Conservation (phyloP, 805 yeast genomes). For the Ogataea methylovora region DNA sequence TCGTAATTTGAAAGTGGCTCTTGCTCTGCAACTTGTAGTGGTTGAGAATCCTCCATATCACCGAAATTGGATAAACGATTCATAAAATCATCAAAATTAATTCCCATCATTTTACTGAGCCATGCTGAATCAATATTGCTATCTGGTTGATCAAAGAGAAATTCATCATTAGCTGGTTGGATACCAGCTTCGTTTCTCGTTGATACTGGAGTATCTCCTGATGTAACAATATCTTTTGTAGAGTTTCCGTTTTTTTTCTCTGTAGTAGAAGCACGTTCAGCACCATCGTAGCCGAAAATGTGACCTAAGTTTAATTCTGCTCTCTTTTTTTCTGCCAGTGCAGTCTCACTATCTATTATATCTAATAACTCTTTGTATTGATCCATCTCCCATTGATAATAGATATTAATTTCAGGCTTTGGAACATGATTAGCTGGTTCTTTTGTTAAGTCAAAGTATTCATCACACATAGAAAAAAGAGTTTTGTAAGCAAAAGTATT, state of each 20-base stretch:
- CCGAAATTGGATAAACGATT: background rate
- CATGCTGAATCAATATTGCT: background rate
- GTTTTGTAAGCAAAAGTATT: slow-evolving; percentile 9
- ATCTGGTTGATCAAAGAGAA: too few species aligned
- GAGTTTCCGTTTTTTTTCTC: too few species aligned
- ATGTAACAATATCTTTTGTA: too few species aligned
- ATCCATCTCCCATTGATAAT: slow-evolving; percentile 3
- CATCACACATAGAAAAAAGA: background rate
- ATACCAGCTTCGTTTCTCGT: too few species aligned
- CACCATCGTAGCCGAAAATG: too few species aligned
- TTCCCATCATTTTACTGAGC: background rate
- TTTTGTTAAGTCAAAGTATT: slow-evolving; percentile 4
- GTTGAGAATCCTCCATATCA: background rate
- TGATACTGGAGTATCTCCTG: too few species aligned
- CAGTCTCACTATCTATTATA: background rate
- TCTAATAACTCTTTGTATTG: slow-evolving; percentile 3
- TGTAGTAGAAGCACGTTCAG: too few species aligned
- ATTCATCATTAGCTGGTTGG: too few species aligned
- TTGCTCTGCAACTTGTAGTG: too few species aligned
- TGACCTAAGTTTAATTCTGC: too few species aligned
- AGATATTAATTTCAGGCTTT: slow-evolving; percentile 1
- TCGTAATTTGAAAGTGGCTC: too few species aligned
- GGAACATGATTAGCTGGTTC: slow-evolving; percentile 3
- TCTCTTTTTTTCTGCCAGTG: too few species aligned
- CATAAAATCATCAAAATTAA: background rate